phyloP scores from a whole-genome alignment of 352 stramenopile species.

The Stephanocyclus meneghinianus region DNA sequence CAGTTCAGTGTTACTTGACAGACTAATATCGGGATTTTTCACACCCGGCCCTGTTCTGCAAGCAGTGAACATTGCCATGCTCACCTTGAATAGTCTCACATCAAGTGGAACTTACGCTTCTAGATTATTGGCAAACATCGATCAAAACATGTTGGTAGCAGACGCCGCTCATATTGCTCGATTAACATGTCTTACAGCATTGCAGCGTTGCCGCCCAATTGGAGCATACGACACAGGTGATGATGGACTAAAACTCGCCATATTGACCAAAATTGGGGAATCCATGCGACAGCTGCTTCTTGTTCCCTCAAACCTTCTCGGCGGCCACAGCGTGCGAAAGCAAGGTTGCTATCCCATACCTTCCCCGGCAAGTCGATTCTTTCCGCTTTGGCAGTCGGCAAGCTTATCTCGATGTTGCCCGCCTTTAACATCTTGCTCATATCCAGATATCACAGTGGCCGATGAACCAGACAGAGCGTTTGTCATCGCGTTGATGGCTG shows the following conservation, averaged over 20 bases:
- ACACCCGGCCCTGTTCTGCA: constrained; percentile 70
- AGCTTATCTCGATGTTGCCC: constrained; percentile 70
- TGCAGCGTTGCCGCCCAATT: constrained; percentile 71
- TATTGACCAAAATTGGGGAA: constrained; percentile 63
- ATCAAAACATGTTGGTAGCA: constrained; percentile 69
- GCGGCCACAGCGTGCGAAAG: constrained; percentile 45
- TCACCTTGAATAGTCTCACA: constrained; percentile 67
- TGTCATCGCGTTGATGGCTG: constrained; percentile 74
- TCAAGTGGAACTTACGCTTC: constrained; percentile 62
- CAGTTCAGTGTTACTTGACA: constrained; percentile 76
- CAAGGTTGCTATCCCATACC: constrained; percentile 58
- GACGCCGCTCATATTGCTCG: constrained; percentile 78
- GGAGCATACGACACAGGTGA: constrained; percentile 66
- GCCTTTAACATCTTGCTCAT: constrained; percentile 54
- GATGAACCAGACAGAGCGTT: constrained; percentile 74
- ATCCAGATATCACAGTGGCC: constrained; percentile 66
- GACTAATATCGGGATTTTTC: constrained; percentile 81
- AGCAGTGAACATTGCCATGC: constrained; percentile 67
- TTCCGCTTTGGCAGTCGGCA: constrained; percentile 75
- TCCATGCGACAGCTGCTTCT: constrained; percentile 77
- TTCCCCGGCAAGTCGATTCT: constrained; percentile 60
- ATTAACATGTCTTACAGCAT: constrained; percentile 68
- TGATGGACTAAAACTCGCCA: constrained; percentile 68
- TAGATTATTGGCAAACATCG: constrained; percentile 60
- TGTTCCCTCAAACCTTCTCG: constrained; percentile 66